Conservation (phyloP, 2,329 filamentous ascomycete species). For the Beauveria asiatica region DNA sequence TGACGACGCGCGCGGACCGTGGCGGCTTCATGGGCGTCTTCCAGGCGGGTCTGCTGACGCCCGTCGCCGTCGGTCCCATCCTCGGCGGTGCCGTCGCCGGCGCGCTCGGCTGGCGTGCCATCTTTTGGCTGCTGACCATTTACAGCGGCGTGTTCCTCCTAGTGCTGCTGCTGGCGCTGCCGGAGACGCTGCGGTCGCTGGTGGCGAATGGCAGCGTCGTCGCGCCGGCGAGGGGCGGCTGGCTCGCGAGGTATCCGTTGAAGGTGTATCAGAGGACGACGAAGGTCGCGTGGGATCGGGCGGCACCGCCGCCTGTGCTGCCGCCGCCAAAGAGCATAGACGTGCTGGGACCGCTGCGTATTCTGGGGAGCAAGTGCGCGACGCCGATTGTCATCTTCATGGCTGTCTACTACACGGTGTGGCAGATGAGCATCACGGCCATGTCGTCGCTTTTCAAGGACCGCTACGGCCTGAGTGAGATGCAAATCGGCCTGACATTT, state of each 20-base stretch:
- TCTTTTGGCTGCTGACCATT: conserved; percentile 48
- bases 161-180: conserved; percentile 34
- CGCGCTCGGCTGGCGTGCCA: conserved; percentile 42
- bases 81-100: conserved; percentile 43
- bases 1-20: conserved; percentile 47
- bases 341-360: conserved; percentile 35
- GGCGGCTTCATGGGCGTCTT: conserved; percentile 45
- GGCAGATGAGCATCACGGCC: conserved; percentile 47
- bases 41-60: conserved; percentile 26
- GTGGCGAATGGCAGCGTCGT: conserved; percentile 34
- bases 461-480: conserved; percentile 33
- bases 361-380: conserved; percentile 36
- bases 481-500: conserved; percentile 41
- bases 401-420: conserved; percentile 42
- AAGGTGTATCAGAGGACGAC: conserved; percentile 24
- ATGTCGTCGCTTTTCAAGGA: conserved; percentile 40
- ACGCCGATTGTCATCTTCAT: conserved; percentile 38
- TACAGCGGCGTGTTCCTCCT: conserved; percentile 28
- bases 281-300: conserved; percentile 5
- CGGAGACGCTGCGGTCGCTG: conserved; percentile 33
- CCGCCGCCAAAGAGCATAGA: conserved; percentile 29
- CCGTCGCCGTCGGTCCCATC: conserved; percentile 35
- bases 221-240: neutral
- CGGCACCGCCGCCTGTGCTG: conserved; percentile 1
- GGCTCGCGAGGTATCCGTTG: conserved; percentile 22